Evolutionary conservation across 148 eudicot genomes (phyloP).

Genomic region (Linanthus parryae): DNA sequence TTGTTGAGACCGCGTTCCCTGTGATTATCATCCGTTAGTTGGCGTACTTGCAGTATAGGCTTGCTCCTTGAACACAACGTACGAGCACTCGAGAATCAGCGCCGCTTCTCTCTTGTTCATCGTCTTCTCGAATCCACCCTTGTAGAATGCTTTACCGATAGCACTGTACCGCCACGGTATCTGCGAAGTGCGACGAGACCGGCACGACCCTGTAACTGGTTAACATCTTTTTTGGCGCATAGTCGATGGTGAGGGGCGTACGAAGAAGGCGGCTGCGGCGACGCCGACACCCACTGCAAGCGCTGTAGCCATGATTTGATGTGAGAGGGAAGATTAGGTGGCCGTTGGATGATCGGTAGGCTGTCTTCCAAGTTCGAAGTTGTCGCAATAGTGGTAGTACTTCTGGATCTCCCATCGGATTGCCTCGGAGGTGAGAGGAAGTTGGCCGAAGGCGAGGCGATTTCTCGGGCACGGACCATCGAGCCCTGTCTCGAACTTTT

Average conservation of each 20-base stretch:
- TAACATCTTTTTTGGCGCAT: neutral
- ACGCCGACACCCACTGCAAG: neutral
- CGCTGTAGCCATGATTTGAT: neutral
- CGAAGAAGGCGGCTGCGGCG: neutral
- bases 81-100: neutral
- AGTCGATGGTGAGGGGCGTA: neutral
- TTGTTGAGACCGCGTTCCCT: neutral
- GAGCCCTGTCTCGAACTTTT: too few relatives aligned
- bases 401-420: too few relatives aligned
- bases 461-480: too few relatives aligned
- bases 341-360: neutral
- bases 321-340: neutral
- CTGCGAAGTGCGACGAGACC: neutral
- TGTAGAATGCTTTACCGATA: neutral
- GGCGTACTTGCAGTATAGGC: too few relatives aligned
- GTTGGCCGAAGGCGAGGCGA: too few relatives aligned
- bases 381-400: too few relatives aligned
- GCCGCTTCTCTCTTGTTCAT: neutral
- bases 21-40: neutral
- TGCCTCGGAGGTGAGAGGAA: too few relatives aligned
- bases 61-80: neutral
- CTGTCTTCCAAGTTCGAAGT: neutral
- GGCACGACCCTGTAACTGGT: neutral
- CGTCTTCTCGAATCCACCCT: neutral
- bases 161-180: neutral